These are phyloP conservation scores for Neurospora sp. DNA, from an alignment of 495 filamentous ascomycete species.

Conservation along the genomic window DNA sequence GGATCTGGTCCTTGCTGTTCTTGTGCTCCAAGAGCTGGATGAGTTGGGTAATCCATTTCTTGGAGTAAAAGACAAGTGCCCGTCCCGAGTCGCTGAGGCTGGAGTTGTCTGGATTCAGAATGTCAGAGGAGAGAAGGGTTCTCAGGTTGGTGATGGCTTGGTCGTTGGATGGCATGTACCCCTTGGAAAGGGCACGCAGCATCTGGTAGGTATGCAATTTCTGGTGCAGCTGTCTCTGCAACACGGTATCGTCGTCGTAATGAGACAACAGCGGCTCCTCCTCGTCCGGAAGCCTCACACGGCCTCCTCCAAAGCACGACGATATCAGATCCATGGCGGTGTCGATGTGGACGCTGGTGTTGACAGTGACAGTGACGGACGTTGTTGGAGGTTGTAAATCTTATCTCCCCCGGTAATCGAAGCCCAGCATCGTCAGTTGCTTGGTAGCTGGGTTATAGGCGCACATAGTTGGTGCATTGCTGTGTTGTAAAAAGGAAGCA, in stretches of 20 bases:
- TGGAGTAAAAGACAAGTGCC: slow-evolving; percentile 58
- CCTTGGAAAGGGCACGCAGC: slow-evolving; percentile 69
- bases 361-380: neutral
- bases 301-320: slow-evolving; percentile 21
- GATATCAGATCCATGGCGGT: slow-evolving; percentile 11
- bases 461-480: neutral
- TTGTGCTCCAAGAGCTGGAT: slow-evolving; percentile 72
- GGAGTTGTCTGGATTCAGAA: slow-evolving; percentile 66
- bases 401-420: neutral
- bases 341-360: neutral
- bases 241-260: slow-evolving; percentile 71
- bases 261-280: slow-evolving; percentile 68
- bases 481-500: neutral
- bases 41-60: slow-evolving; percentile 61
- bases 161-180: slow-evolving; percentile 87
- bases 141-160: slow-evolving; percentile 75
- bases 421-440: neutral
- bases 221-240: slow-evolving; percentile 67
- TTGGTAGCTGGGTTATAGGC: neutral
- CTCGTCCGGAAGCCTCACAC: slow-evolving; percentile 10
- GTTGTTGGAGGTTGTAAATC: neutral
- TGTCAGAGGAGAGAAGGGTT: slow-evolving; percentile 63
- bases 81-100: slow-evolving; percentile 70
- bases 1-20: slow-evolving; percentile 75
- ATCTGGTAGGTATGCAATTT: slow-evolving; percentile 93